These are phyloP conservation scores for Heracleum sosnowskyi DNA, from an alignment of 129 eudicot species.

Conservation along the genomic window DNA sequence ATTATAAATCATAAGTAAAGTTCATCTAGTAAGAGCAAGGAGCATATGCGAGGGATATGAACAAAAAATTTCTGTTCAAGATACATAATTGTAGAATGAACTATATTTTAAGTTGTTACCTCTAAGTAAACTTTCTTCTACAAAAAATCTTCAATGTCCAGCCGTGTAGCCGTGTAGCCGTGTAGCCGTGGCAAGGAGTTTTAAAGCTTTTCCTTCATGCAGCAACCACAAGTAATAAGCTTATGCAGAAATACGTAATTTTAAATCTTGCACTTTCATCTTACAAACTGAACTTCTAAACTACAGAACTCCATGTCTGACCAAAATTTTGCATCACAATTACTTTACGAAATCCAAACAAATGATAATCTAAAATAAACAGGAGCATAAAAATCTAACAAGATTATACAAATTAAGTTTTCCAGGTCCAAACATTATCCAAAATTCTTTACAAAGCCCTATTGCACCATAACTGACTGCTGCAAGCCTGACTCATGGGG, in stretches of 20 bases:
- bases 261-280: background rate
- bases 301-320: too few relatives aligned
- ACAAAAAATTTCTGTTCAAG: background rate
- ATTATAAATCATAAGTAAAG: background rate
- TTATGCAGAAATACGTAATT: background rate
- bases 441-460: too few relatives aligned
- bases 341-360: too few relatives aligned
- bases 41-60: background rate
- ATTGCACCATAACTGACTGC: too few relatives aligned
- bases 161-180: slow-evolving; percentile 94
- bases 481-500: too few relatives aligned
- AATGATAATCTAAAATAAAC: too few relatives aligned
- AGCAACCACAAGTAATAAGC: slow-evolving; percentile 6
- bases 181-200: slow-evolving; percentile 91
- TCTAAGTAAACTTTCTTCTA: slow-evolving; percentile 93
- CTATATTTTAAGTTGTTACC: slow-evolving; percentile 32
- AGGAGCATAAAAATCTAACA: too few relatives aligned
- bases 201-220: slow-evolving; percentile 90
- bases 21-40: background rate
- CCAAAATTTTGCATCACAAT: too few relatives aligned
- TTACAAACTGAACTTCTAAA: too few relatives aligned
- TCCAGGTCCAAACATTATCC: too few relatives aligned
- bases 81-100: background rate
- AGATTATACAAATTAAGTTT: too few relatives aligned
- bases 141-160: too few relatives aligned